Evolutionary conservation across 495 filamentous ascomycete genomes (phyloP).

Genomic region (Friedmanniomyces simplex): DNA sequence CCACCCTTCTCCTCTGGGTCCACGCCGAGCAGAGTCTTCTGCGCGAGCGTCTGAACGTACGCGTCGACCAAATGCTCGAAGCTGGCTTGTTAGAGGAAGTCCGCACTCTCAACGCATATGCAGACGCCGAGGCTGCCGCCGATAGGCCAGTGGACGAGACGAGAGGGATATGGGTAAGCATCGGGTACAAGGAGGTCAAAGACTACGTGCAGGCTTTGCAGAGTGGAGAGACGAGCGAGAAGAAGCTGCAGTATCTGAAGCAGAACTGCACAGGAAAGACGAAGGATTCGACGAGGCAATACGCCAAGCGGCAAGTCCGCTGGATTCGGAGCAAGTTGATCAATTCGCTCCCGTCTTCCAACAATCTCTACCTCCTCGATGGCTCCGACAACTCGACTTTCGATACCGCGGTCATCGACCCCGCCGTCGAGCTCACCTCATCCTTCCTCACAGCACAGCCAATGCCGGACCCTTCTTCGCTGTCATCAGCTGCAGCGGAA

Average conservation of each 20-base stretch:
- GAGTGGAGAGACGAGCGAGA: slow-evolving; percentile 25
- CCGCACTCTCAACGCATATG: slow-evolving; percentile 45
- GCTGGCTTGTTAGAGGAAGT: slow-evolving; percentile 65
- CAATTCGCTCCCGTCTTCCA: slow-evolving; percentile 42
- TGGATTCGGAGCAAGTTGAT: slow-evolving; percentile 83
- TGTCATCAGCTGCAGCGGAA: slow-evolving; percentile 52
- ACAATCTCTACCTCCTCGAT: slow-evolving; percentile 46
- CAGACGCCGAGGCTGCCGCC: slow-evolving; percentile 36
- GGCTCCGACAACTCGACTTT: slow-evolving; percentile 53
- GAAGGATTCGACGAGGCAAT: slow-evolving; percentile 73
- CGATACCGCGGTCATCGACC: slow-evolving; percentile 45
- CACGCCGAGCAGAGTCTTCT: slow-evolving; percentile 60
- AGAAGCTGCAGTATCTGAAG: slow-evolving; percentile 37
- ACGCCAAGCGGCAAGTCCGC: slow-evolving; percentile 70
- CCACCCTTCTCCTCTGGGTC: slow-evolving; percentile 75
- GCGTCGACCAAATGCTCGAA: slow-evolving; percentile 74
- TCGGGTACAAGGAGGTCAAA: slow-evolving; percentile 86
- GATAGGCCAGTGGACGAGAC: slow-evolving; percentile 54
- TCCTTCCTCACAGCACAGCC: slow-evolving; percentile 46
- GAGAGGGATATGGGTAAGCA: slow-evolving; percentile 87
- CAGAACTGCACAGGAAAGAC: slow-evolving; percentile 45
- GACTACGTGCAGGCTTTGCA: slow-evolving; percentile 50
- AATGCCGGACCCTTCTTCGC: slow-evolving; percentile 48
- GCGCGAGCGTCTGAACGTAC: slow-evolving; percentile 55
- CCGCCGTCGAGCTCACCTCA: slow-evolving; percentile 50